These are phyloP conservation scores for Sphagnurus paluster DNA, from an alignment of 1,284 basidiomycete species.

Conservation along the genomic window DNA sequence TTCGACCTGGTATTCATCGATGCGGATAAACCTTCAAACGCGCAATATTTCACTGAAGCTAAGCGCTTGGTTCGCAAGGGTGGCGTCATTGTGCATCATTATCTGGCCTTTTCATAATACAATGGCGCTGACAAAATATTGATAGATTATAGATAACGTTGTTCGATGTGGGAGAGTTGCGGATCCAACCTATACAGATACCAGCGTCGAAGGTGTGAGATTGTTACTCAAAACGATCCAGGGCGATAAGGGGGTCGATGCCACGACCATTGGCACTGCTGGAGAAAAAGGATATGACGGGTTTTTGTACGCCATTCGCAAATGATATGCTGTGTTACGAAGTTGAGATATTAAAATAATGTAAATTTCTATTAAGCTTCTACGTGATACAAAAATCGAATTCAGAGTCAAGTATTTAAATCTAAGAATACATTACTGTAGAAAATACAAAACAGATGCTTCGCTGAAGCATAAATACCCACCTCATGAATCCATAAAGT, in stretches of 20 bases:
- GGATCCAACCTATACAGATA: slow-evolving; percentile 38
- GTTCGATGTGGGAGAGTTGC: slow-evolving; percentile 51
- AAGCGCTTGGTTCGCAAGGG: slow-evolving; percentile 54
- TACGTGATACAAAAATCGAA: background rate
- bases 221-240: slow-evolving; percentile 47
- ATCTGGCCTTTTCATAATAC: background rate
- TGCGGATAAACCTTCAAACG: slow-evolving; percentile 55
- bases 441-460: background rate
- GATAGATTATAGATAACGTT: slow-evolving; percentile 63
- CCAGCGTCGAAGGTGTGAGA: slow-evolving; percentile 47
- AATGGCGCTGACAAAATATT: background rate
- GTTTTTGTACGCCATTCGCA: slow-evolving; percentile 50
- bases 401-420: background rate
- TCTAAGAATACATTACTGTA: too few relatives aligned
- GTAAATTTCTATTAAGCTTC: too few relatives aligned
- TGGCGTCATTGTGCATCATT: slow-evolving; percentile 47
- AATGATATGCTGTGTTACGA: slow-evolving; percentile 24
- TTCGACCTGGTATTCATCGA: slow-evolving; percentile 67
- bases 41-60: slow-evolving; percentile 52
- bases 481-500: too few relatives aligned
- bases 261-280: slow-evolving; percentile 59
- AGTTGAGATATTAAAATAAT: background rate
- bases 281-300: slow-evolving; percentile 67
- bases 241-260: slow-evolving; percentile 55
- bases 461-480: background rate